These are phyloP conservation scores for Phytopythium ostracodes DNA, from an alignment of 352 stramenopile genomes.

Conservation along the genomic window DNA sequence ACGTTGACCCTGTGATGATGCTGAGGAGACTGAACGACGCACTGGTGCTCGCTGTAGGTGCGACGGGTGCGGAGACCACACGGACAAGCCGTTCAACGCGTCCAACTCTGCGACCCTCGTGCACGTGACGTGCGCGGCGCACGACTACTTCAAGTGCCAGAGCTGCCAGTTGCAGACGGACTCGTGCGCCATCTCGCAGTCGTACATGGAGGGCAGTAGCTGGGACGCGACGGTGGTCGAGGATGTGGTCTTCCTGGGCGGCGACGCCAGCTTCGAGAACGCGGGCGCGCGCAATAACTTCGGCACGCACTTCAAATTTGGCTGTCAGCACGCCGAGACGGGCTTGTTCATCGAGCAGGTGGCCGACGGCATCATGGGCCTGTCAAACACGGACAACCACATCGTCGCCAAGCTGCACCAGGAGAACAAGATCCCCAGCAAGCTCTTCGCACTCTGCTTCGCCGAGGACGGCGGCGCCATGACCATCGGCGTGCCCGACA, in stretches of 20 bases:
- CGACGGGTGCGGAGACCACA: constrained; percentile 67
- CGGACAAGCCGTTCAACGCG: constrained; percentile 58
- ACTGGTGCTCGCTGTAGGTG: constrained; percentile 21
- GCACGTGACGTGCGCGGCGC: constrained; percentile 55
- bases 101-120: constrained; percentile 64
- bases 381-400: constrained; percentile 71
- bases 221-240: constrained; percentile 80
- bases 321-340: constrained; percentile 72
- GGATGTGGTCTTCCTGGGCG: constrained; percentile 77
- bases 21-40: background rate
- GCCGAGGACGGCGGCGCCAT: constrained; percentile 60
- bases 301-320: constrained; percentile 77
- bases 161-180: constrained; percentile 36
- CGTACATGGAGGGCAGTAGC: constrained; percentile 85
- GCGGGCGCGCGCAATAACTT: constrained; percentile 48
- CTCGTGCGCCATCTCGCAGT: constrained; percentile 66
- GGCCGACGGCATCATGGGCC: constrained; percentile 81
- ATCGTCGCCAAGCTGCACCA: constrained; percentile 69
- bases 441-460: constrained; percentile 82
- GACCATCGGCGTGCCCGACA: constrained; percentile 54
- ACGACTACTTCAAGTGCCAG: constrained; percentile 55
- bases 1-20: background rate
- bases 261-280: constrained; percentile 44
- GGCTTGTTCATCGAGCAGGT: constrained; percentile 81
- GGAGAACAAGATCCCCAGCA: constrained; percentile 78